phyloP scores from a whole-genome alignment of 2,329 filamentous ascomycete species.

The Periconia sp. region DNA sequence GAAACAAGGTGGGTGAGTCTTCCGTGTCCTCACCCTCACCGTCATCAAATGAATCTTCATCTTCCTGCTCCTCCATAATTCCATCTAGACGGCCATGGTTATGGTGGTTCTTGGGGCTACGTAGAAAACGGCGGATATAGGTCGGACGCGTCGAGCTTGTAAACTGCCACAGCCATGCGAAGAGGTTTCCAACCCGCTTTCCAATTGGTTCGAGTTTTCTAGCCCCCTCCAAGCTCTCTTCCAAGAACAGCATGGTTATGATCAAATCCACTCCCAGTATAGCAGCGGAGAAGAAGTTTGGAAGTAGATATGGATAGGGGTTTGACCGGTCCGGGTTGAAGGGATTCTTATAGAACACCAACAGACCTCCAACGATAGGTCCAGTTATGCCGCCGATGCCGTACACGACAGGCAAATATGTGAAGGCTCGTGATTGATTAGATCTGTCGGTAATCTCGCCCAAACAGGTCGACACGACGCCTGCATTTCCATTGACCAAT shows the following conservation, averaged over 20 bases:
- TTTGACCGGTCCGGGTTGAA: conserved; percentile 55
- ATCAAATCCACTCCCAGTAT: conserved; percentile 73
- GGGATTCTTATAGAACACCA: conserved; percentile 67
- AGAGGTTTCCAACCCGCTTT: conserved; percentile 61
- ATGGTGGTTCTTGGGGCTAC: conserved; percentile 22
- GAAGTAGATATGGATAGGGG: conserved; percentile 78
- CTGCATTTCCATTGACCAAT: conserved; percentile 90
- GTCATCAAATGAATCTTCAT: conserved; percentile 19
- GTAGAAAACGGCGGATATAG: conserved; percentile 53
- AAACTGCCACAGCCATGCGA: conserved; percentile 71
- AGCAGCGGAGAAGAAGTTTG: conserved; percentile 76
- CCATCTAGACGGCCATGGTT: conserved; percentile 36
- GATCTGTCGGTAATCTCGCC: conserved; percentile 94
- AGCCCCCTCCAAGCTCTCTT: conserved; percentile 78
- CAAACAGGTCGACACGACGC: conserved; percentile 87
- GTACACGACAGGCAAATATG: conserved; percentile 94
- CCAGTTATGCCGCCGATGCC: conserved; percentile 92
- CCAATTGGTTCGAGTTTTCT: conserved; percentile 62
- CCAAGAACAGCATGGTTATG: conserved; percentile 75
- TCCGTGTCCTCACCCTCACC: conserved; percentile 47
- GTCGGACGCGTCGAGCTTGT: conserved; percentile 60
- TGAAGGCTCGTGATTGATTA: conserved; percentile 92
- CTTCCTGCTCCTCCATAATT: conserved; percentile 33
- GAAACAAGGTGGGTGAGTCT: conserved; percentile 43
- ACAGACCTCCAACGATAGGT: conserved; percentile 82